Evolutionary conservation across 352 stramenopile genomes (phyloP).

Genomic region (Globisporangium spinosum): DNA sequence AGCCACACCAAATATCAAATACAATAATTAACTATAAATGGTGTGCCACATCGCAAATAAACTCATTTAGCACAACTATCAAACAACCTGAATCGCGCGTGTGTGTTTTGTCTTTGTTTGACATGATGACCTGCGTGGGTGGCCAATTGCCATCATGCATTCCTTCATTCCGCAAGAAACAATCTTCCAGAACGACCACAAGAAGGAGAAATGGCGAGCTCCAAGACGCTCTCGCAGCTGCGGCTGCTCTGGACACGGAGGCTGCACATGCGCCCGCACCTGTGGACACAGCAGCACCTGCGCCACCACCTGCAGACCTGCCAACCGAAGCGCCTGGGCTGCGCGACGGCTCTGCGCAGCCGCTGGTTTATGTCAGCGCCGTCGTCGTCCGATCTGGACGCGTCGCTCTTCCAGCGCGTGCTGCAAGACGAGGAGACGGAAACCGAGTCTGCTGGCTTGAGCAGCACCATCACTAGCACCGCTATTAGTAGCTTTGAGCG

Average conservation of each 20-base stretch:
- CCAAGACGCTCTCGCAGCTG: constrained; percentile 14
- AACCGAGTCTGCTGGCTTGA: neutral
- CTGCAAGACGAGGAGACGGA: neutral
- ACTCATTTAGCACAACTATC: neutral
- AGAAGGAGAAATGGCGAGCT: constrained; percentile 4
- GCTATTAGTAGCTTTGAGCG: neutral
- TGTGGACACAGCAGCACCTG: neutral
- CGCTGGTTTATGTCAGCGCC: constrained; percentile 10
- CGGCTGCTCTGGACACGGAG: constrained; percentile 3
- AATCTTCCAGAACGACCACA: neutral
- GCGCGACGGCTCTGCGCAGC: neutral
- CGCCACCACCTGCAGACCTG: neutral
- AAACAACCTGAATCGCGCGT: neutral
- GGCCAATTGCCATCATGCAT: neutral
- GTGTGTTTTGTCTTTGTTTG: neutral
- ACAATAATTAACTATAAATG: neutral
- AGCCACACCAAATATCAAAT: neutral
- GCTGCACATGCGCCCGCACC: constrained; percentile 3
- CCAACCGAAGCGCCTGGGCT: neutral
- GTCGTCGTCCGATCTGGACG: constrained; percentile 7
- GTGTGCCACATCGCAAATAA: neutral
- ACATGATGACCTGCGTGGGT: neutral
- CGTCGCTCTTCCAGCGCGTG: constrained; percentile 8
- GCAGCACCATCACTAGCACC: neutral
- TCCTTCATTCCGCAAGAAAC: neutral